phyloP scores from a whole-genome alignment of 1,284 basidiomycete species.

The Tremellales sp. region DNA sequence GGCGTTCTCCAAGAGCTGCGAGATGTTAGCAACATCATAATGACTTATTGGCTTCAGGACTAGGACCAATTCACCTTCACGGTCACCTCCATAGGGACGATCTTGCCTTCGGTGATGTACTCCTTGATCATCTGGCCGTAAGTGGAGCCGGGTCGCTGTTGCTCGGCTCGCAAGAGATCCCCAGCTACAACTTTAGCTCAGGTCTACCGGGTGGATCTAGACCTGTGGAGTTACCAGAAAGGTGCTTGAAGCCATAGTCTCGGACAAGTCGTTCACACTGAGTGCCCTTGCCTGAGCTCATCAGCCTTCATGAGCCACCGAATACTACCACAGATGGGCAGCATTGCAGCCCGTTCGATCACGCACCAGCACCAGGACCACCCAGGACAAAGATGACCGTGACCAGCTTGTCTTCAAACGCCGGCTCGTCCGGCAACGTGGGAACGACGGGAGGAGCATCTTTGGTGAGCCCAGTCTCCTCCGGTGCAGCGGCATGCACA shows the following conservation, averaged over 20 bases:
- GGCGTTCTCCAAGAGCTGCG: constrained; percentile 78
- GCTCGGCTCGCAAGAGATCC: constrained; percentile 92
- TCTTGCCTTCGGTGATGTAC: constrained; percentile 87
- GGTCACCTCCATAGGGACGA: constrained; percentile 97
- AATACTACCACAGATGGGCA: too few relatives aligned
- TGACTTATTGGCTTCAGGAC: constrained; percentile 3
- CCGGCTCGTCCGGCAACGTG: constrained; percentile 38
- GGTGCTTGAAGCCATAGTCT: constrained; percentile 86
- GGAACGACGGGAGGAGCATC: constrained; percentile 8
- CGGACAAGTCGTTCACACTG: constrained; percentile 86
- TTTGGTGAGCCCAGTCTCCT: constrained; percentile 2
- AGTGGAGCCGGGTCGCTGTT: constrained; percentile 76
- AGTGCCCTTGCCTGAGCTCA: constrained; percentile 86
- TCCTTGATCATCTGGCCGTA: constrained; percentile 83
- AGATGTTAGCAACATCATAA: background rate
- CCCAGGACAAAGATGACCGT: constrained; percentile 94
- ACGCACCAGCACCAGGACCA: constrained; percentile 85
- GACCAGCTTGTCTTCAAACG: constrained; percentile 71
- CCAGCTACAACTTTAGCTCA: constrained; percentile 60
- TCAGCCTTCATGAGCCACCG: background rate
- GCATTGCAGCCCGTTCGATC: too few relatives aligned
- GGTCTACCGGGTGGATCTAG: background rate
- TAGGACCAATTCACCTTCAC: constrained; percentile 72
- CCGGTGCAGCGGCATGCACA: constrained; percentile 7
- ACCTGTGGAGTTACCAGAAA: constrained; percentile 64